Evolutionary conservation across 208 protist genomes (phyloP), one percentile per base, ranked within the genome.

Genomic region (Naegleria fowleri): DNA sequence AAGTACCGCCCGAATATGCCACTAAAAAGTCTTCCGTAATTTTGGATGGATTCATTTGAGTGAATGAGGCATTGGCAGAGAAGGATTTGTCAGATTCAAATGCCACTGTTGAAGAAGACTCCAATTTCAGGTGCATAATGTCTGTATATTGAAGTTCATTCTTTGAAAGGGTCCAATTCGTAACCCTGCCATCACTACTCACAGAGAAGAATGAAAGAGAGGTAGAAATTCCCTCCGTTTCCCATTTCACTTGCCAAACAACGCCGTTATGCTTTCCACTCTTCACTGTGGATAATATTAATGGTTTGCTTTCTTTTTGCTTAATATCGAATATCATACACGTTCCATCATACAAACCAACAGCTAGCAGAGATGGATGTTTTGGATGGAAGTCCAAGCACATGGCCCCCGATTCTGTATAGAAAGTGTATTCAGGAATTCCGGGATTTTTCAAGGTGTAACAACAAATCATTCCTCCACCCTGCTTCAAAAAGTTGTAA

Each of bases 381-480:
- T 91, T 91, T 39, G 96, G 97, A 94, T 99, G 98, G 91, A 99
- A 99, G 85, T 97, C 96, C 75, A 99, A 94, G 91, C 96, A 98
- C 93, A 99, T 97, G 48, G 99, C 97, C 86, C 98, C 98, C 90
- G 96, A 96, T 86, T 97, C 95, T 13, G 95, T 92, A 67, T 94
- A 92, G 90, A 98, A 98, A 52, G 94, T 94, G 90, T 97, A 98
- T 94, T 99, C 97, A 16, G 98, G 98, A 92, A 97, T 94, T 33
- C 96, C 96, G 5, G 96, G 93, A 92, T 99, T 99, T 94, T 99
- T 99, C 22, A 99, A 94, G n/a, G 98, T 97, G 94, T 97, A 99
- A 93, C 96, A 97, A 92, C 97, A 96, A 48, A 99, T 95, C 9
- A 96, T 92, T 76, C 98, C 98, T 76, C 95, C 95, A n/a, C 94